Conservation (phyloP, 768 basidiomycete genomes). For the Suillus subalutaceus region DNA sequence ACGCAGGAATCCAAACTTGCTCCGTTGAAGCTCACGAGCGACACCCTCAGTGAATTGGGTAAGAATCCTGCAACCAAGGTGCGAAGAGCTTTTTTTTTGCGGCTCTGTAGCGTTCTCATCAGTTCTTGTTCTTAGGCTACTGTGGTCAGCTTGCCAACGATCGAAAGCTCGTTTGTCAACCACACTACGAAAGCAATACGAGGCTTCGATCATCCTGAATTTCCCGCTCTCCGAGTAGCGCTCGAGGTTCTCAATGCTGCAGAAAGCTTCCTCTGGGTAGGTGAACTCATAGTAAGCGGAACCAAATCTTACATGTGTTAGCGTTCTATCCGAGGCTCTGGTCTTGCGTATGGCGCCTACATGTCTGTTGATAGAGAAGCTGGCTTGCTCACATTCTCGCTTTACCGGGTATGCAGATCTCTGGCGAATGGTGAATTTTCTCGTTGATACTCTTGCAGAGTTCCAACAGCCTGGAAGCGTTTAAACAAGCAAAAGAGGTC, state of each 20-base stretch:
- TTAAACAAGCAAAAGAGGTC: slow-evolving; percentile 76
- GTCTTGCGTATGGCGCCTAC: slow-evolving; percentile 92
- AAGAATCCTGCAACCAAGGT: slow-evolving; percentile 74
- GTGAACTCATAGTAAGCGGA: slow-evolving; percentile 12
- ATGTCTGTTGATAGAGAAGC: slow-evolving; percentile 75
- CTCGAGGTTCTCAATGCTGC: slow-evolving; percentile 88
- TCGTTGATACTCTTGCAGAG: slow-evolving; percentile 50
- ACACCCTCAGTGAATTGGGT: slow-evolving; percentile 78
- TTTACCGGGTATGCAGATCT: slow-evolving; percentile 67
- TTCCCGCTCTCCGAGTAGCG: slow-evolving; percentile 84
- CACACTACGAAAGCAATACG: slow-evolving; percentile 79
- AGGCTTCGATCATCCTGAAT: slow-evolving; percentile 82
- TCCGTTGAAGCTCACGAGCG: slow-evolving; percentile 64
- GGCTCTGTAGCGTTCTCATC: slow-evolving; percentile 12
- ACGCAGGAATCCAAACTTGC: slow-evolving; percentile 54
- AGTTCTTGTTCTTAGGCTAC: slow-evolving; percentile 55
- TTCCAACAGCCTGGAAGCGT: slow-evolving; percentile 79
- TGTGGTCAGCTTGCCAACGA: slow-evolving; percentile 87
- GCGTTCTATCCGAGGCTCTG: slow-evolving; percentile 91
- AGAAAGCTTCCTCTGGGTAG: slow-evolving; percentile 93
- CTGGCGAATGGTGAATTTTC: background rate
- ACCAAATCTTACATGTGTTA: slow-evolving; percentile 31
- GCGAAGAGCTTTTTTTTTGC: slow-evolving; percentile 11
- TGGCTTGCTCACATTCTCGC: slow-evolving; percentile 71
- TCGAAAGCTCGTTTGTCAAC: slow-evolving; percentile 88